Evolutionary conservation across 73 alveolate species (phyloP).

Genomic region (Paramecium bursaria): DNA sequence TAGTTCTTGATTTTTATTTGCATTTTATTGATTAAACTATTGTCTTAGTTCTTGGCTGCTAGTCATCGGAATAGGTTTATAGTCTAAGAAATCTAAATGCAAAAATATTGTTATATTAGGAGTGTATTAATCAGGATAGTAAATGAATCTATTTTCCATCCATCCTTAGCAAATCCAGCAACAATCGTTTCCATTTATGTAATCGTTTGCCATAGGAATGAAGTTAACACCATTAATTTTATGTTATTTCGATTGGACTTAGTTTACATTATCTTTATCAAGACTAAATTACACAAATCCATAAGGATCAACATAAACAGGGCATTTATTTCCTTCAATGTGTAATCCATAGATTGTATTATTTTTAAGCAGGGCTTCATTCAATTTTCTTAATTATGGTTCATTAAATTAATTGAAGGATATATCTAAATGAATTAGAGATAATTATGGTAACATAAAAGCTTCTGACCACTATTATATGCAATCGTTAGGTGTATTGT

Average conservation of each 20-base stretch:
- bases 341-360: constrained; percentile 42
- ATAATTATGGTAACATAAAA: not conserved
- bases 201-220: constrained; percentile 13
- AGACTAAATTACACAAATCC: constrained; percentile 36
- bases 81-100: constrained; percentile 38
- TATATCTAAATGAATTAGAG: constrained; percentile 36
- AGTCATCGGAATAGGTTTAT: constrained; percentile 57
- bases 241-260: not conserved
- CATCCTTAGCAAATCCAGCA: constrained; percentile 62
- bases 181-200: constrained; percentile 35
- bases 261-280: not conserved
- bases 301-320: constrained; percentile 53
- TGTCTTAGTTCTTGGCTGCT: constrained; percentile 44
- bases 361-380: constrained; percentile 4
- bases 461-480: constrained; percentile 15
- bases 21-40: not conserved
- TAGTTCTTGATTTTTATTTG: not conserved
- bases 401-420: constrained; percentile 56
- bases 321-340: constrained; percentile 51
- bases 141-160: constrained; percentile 46
- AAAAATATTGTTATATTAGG: constrained; percentile 10
- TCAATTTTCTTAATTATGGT: not conserved
- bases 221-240: constrained; percentile 28
- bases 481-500: too few species aligned
- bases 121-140: not conserved